phyloP scores from a whole-genome alignment of 345 rosid species.

The Lepidium aucheri region DNA sequence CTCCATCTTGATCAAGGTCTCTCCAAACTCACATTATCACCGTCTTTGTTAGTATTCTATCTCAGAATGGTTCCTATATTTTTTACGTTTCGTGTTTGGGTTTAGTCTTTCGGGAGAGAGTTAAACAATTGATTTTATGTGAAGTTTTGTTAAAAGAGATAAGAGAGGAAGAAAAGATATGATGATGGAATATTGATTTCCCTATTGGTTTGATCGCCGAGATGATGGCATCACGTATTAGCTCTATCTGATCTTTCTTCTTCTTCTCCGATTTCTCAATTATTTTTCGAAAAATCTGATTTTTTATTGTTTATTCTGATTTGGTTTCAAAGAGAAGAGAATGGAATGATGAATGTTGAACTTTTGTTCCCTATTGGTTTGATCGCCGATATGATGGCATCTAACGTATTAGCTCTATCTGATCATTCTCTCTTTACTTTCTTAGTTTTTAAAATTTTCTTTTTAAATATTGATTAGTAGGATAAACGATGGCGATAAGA shows the following conservation, averaged over 20 bases:
- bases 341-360: too few species aligned
- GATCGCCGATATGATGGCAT: conserved; percentile 31
- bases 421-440: background rate
- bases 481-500: too few species aligned
- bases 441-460: too few species aligned
- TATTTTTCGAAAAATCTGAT: too few species aligned
- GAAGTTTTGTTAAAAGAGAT: background rate
- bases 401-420: conserved; percentile 33
- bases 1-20: background rate
- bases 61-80: background rate
- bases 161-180: background rate
- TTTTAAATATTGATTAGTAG: too few species aligned
- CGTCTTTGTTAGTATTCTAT: background rate
- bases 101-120: too few species aligned
- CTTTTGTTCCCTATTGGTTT: conserved; percentile 29
- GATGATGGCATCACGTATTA: conserved; percentile 32
- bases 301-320: too few species aligned
- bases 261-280: background rate
- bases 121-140: background rate
- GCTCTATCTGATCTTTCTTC: conserved; percentile 29
- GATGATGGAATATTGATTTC: conserved; percentile 20
- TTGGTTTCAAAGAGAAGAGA: too few species aligned
- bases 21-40: background rate
- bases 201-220: conserved; percentile 34
- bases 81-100: background rate